These are phyloP conservation scores for Nannizzia gypsea DNA, from an alignment of 2,329 filamentous ascomycete genomes.

Conservation along the genomic window DNA sequence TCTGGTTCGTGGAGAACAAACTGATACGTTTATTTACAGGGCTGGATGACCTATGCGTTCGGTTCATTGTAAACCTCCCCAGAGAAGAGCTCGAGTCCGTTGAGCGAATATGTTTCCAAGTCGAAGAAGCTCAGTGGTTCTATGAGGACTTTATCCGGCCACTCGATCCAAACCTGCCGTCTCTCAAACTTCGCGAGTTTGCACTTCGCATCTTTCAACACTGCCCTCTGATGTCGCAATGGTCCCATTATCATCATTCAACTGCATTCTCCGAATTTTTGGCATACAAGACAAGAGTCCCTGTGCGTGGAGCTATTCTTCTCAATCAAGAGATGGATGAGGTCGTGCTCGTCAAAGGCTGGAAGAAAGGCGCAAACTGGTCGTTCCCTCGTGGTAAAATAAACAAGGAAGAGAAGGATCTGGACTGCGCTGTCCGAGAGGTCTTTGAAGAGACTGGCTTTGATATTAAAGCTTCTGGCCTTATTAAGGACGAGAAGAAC, in stretches of 20 bases:
- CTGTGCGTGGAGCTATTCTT: constrained; percentile 86
- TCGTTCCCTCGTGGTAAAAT: constrained; percentile 96
- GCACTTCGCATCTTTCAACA: constrained; percentile 86
- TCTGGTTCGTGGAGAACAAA: background rate
- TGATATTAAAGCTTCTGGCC: constrained; percentile 61
- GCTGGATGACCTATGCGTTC: constrained; percentile 95
- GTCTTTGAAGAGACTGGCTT: constrained; percentile 95
- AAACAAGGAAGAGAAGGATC: constrained; percentile 88
- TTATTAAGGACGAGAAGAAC: constrained; percentile 59
- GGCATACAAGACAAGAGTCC: constrained; percentile 86
- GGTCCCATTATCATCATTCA: constrained; percentile 64
- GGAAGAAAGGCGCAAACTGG: constrained; percentile 95
- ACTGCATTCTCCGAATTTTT: constrained; percentile 85
- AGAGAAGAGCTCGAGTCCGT: constrained; percentile 80
- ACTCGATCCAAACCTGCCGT: constrained; percentile 70
- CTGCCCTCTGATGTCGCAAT: constrained; percentile 74
- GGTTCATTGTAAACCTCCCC: constrained; percentile 95
- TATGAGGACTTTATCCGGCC: constrained; percentile 99
- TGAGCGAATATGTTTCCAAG: constrained; percentile 92
- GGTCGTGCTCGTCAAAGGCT: constrained; percentile 86
- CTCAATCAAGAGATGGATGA: constrained; percentile 91
- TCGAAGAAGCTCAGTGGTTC: constrained; percentile 99
- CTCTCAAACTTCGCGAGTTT: constrained; percentile 73
- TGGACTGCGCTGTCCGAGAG: constrained; percentile 87
- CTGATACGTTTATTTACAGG: constrained; percentile 39